phyloP scores from a whole-genome alignment of 495 filamentous ascomycete genomes.

The Lasiosphaeria ovina region DNA sequence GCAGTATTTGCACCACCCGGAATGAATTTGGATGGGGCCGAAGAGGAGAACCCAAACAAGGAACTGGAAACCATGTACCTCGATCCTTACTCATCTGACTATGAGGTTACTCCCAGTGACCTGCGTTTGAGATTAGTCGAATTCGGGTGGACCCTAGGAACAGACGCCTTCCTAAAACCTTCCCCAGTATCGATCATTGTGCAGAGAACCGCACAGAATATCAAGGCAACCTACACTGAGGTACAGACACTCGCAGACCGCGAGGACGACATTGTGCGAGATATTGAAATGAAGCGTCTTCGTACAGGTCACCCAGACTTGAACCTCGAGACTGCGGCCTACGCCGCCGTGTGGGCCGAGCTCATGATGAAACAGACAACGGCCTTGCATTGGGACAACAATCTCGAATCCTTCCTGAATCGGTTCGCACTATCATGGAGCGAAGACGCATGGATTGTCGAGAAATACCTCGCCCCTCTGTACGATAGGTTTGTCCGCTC shows the following conservation, averaged over 20 bases:
- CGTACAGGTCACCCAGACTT: conserved; percentile 37
- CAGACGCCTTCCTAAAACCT: conserved; percentile 56
- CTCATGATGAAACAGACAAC: conserved; percentile 58
- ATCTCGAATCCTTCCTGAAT: conserved; percentile 60
- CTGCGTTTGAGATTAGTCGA: conserved; percentile 60
- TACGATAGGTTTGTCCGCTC: conserved; percentile 38
- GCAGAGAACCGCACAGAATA: conserved; percentile 76
- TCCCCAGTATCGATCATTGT: conserved; percentile 65
- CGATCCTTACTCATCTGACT: conserved; percentile 72
- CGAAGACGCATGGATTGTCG: conserved; percentile 65
- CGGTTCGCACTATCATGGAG: conserved; percentile 67
- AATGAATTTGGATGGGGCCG: conserved; percentile 59
- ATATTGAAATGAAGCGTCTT: conserved; percentile 34
- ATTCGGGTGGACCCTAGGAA: conserved; percentile 58
- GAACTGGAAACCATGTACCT: conserved; percentile 65
- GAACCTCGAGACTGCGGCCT: conserved; percentile 68
- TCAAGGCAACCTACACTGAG: conserved; percentile 51
- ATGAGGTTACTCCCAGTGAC: conserved; percentile 59
- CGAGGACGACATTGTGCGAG: conserved; percentile 2
- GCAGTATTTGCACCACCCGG: conserved; percentile 60
- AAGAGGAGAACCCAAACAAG: conserved; percentile 21
- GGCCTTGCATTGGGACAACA: conserved; percentile 39
- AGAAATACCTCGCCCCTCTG: conserved; percentile 62
- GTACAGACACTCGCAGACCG: conserved; percentile 24
- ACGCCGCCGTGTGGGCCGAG: conserved; percentile 73